A percentile compares a stretch with the other conserved stretches of the same genome.
Conservation (phyloP, 805 yeast species). For the Candida methanosorbosa region DNA sequence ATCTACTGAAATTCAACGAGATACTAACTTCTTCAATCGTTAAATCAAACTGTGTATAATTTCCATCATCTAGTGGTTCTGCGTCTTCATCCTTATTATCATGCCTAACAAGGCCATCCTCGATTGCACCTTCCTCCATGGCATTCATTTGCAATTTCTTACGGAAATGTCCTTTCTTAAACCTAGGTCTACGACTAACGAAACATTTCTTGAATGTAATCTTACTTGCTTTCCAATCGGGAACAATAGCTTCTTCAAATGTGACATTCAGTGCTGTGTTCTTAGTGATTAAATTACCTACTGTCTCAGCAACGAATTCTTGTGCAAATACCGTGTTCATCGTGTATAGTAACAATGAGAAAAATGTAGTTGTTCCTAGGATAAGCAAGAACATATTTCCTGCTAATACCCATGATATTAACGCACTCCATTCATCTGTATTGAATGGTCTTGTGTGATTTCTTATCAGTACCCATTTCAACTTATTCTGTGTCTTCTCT, state of each 20-base stretch:
- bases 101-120: too few relatives aligned
- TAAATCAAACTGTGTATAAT: slow-evolving; percentile 91
- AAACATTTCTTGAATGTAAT: slow-evolving; percentile 79
- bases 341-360: slow-evolving; percentile 68
- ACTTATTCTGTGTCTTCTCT: slow-evolving; percentile 9
- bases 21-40: slow-evolving; percentile 81
- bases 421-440: slow-evolving; percentile 85
- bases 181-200: slow-evolving; percentile 75
- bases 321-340: slow-evolving; percentile 83
- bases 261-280: slow-evolving; percentile 78
- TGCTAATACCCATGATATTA: slow-evolving; percentile 85
- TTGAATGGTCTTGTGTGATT: slow-evolving; percentile 75
- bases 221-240: slow-evolving; percentile 85
- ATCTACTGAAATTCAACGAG: slow-evolving; percentile 71
- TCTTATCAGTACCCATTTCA: slow-evolving; percentile 69
- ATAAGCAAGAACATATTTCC: slow-evolving; percentile 76
- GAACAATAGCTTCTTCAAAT: slow-evolving; percentile 90
- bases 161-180: slow-evolving; percentile 16
- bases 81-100: slow-evolving; percentile 24
- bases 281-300: slow-evolving; percentile 77
- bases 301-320: slow-evolving; percentile 70
- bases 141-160: slow-evolving; percentile 17
- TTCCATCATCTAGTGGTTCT: slow-evolving; percentile 96
- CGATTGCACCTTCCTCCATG: neutral
- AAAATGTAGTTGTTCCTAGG: slow-evolving; percentile 88